Evolutionary conservation across 257 asterid species (phyloP).

Genomic region (Solanum chiquidenum): DNA sequence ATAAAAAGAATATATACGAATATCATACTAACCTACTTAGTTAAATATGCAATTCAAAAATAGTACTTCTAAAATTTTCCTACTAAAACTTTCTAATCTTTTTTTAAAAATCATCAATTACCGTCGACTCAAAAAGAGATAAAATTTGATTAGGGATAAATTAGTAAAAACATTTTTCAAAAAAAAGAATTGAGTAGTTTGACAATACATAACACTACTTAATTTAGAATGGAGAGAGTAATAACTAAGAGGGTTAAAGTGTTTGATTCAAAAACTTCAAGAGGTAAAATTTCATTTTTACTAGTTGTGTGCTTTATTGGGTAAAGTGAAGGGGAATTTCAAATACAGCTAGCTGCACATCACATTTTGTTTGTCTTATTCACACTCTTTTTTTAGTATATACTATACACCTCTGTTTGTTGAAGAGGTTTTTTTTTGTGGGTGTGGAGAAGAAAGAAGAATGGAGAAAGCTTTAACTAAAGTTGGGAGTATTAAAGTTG

Average conservation of each 20-base stretch:
- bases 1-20: too few species aligned
- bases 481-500: slow-evolving; percentile 60
- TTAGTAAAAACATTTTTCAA: too few species aligned
- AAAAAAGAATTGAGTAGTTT: too few species aligned
- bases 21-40: not conserved
- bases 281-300: not conserved
- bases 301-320: not conserved
- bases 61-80: not conserved
- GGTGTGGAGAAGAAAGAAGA: not conserved
- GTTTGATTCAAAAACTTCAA: not conserved
- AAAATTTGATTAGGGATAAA: not conserved
- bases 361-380: not conserved
- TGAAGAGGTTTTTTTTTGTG: not conserved
- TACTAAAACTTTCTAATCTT: not conserved
- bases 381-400: not conserved
- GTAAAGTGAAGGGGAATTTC: not conserved
- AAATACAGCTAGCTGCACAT: slow-evolving; percentile 10
- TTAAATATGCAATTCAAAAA: too few species aligned
- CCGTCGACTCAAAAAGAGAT: not conserved
- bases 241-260: not conserved
- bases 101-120: too few species aligned
- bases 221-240: not conserved
- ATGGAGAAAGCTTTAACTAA: slow-evolving; percentile 62
- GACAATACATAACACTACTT: not conserved
- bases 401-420: not conserved